Evolutionary conservation across 2,329 filamentous ascomycete species (phyloP), one percentile per base, ranked within the genome.

Genomic region (Ceratocystis eucalypticola): DNA sequence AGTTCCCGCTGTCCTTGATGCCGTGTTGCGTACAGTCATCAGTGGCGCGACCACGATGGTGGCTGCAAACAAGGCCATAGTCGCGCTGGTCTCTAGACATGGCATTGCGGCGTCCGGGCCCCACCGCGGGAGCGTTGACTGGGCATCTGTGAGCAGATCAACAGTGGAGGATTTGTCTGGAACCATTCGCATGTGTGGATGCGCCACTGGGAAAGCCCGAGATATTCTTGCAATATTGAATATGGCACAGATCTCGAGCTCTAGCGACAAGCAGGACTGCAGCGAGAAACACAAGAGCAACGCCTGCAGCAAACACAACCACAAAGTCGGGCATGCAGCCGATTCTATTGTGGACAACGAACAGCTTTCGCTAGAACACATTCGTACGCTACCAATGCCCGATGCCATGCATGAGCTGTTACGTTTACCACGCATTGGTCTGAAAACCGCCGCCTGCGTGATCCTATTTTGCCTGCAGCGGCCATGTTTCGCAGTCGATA

Each of bases 171-270:
- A 87, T 5, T 78, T 94, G n/a, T 83, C 82, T 59, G 76, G 86
- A 63, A 83, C 88, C 0, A 91, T 94, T 71, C 85, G 84, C 70
- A 75, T 77, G 6, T 89, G 88, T 8, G 91, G 91, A 0, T 77
- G 92, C 1, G 87, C 84, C 1, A 80, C 82, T n/a, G 79, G 80
- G 17, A 94, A 92, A 74, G 86, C 84, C 68, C 85, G 81, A 64
- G 80, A 86, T 70, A 89, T 95, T 71, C 91, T 92, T 73, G 75
- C 76, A 17, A 90, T 90, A 45, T 78, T 95, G 7, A 82, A 90
- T 64, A 84, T 85, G 74, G 87, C 91, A 3, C 64, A 17, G 0
- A 84, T 88, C 71, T 77, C 84, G 57, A 85, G 90, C 70, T 12
- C 25, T 15, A 7, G 12, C 25, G 25, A 25, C 50, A 12, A 55